Conservation (phyloP, 257 asterid genomes). For the Primulina huaijiensis region DNA sequence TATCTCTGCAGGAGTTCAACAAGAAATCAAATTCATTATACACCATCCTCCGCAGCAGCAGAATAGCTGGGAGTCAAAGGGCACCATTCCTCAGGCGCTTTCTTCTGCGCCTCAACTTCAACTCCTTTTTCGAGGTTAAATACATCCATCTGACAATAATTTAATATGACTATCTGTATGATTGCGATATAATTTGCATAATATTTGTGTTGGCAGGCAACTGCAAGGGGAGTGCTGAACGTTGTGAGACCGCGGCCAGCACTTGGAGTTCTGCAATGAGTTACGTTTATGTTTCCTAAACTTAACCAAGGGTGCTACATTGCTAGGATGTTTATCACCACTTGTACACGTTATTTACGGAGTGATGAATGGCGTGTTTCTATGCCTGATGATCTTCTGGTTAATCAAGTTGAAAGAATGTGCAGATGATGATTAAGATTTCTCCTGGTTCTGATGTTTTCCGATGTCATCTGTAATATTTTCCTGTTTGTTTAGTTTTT, state of each 20-base stretch:
- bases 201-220: constrained; percentile 53
- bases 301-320: constrained; percentile 18
- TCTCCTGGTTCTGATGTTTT: not conserved
- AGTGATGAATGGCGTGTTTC: not conserved
- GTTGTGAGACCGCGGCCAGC: constrained; percentile 80
- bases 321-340: not conserved
- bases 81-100: constrained; percentile 97
- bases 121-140: constrained; percentile 87
- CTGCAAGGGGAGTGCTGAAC: constrained; percentile 90
- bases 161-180: constrained; percentile 10
- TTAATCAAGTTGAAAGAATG: not conserved
- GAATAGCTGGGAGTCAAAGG: constrained; percentile 99
- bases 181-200: constrained; percentile 5
- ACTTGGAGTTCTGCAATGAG: constrained; percentile 47
- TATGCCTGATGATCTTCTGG: not conserved
- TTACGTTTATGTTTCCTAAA: constrained; percentile 11
- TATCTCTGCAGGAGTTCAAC: constrained; percentile 67
- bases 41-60: constrained; percentile 89
- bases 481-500: not conserved
- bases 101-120: constrained; percentile 93
- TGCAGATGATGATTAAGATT: not conserved
- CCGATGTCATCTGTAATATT: not conserved
- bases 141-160: not conserved
- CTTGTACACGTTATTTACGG: not conserved
- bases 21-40: constrained; percentile 94